Evolutionary conservation across 176 grass and related monocot genomes (phyloP).

Genomic region (Tuctoria greenei): DNA sequence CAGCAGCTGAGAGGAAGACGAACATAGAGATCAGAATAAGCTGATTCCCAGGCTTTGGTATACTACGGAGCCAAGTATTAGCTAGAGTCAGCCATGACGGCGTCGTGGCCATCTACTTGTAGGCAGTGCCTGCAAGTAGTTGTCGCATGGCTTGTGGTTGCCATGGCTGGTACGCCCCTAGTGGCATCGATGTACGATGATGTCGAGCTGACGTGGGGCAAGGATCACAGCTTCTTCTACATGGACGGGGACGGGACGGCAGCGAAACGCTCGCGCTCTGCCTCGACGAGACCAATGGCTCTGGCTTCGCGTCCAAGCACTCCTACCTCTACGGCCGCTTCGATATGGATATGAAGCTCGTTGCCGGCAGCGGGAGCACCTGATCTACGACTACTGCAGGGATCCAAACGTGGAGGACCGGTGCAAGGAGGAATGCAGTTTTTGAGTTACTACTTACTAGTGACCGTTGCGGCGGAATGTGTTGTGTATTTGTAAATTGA

Average conservation of each 20-base stretch:
- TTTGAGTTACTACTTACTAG: background rate
- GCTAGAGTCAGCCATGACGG: constrained; percentile 17
- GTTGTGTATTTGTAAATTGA: background rate
- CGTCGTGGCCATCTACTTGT: background rate
- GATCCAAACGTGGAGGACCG: background rate
- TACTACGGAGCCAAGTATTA: too few relatives aligned
- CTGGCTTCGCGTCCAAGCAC: constrained; percentile 57
- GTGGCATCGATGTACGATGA: constrained; percentile 11
- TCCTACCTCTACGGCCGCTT: constrained; percentile 58
- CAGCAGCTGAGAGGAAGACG: background rate
- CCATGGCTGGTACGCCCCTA: background rate
- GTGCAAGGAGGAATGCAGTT: background rate
- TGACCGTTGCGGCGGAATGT: background rate
- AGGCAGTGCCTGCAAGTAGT: background rate
- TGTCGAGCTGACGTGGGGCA: constrained; percentile 34
- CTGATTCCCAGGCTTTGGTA: too few relatives aligned
- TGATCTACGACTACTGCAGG: constrained; percentile 45
- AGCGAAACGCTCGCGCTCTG: constrained; percentile 28
- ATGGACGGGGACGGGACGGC: constrained; percentile 12
- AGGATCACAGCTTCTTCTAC: constrained; percentile 41
- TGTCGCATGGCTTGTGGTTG: background rate
- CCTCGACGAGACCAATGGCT: constrained; percentile 45
- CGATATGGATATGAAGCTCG: constrained; percentile 63
- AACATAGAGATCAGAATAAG: background rate
- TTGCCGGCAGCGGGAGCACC: constrained; percentile 32